Percentiles rank a stretch among this genome's conserved stretches.
phyloP scores from a whole-genome alignment of 768 basidiomycete species.

The Amanita molliuscula region DNA sequence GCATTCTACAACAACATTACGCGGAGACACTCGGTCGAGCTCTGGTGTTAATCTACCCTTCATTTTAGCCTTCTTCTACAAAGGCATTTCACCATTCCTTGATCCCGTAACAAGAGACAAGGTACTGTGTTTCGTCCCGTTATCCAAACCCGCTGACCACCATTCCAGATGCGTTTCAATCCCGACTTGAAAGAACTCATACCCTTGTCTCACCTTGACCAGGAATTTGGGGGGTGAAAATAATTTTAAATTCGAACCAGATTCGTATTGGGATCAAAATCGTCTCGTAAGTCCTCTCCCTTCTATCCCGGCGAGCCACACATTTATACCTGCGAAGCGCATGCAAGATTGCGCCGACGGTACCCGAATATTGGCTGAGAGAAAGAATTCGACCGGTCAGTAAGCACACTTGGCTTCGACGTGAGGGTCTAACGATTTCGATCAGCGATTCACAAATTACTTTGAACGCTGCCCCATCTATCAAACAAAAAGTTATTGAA shows the following conservation, averaged over 20 bases:
- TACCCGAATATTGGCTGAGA: conserved; percentile 24
- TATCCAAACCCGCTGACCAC: neutral
- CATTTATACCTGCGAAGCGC: conserved; percentile 22
- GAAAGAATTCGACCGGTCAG: neutral
- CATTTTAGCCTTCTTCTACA: conserved; percentile 69
- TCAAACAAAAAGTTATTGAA: neutral
- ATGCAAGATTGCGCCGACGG: conserved; percentile 50
- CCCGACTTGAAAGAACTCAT: conserved; percentile 71
- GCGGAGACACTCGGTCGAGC: conserved; percentile 83
- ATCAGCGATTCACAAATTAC: neutral
- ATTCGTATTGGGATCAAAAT: conserved; percentile 75
- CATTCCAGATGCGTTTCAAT: conserved; percentile 83
- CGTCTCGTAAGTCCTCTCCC: conserved; percentile 36
- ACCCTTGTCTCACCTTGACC: conserved; percentile 65
- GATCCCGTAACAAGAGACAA: conserved; percentile 87
- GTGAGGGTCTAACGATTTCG: neutral
- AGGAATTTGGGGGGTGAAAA: conserved; percentile 76
- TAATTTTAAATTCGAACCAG: conserved; percentile 62
- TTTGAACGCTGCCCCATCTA: neutral
- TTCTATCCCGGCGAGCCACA: neutral
- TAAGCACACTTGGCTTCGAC: neutral
- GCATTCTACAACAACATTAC: conserved; percentile 82
- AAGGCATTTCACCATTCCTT: conserved; percentile 76
- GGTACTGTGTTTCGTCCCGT: conserved; percentile 21
- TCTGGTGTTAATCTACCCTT: conserved; percentile 74